Base-by-base conservation (phyloP, 495 filamentous ascomycete species). In the Immersiella caudata region DNA sequence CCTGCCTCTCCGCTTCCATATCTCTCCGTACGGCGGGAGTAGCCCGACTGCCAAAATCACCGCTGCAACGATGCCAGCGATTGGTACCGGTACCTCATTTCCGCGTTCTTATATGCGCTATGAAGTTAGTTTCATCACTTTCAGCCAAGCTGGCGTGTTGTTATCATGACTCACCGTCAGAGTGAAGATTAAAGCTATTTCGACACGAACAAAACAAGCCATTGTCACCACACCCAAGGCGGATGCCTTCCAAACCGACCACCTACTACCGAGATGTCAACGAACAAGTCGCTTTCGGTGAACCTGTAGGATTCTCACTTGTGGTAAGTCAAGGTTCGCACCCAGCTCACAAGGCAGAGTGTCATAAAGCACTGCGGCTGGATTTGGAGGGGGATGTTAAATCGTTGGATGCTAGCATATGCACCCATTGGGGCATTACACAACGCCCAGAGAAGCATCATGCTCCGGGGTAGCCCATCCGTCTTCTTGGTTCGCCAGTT, bases 401-500 rank as follows among this genome's bases (percentile, higher is more conserved):
- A 91, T 67, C 88, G 81, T 81, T 93, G 79, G 14, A 75, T 73
- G 12, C 81, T 68, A 12, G 79, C 74, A 50, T 83, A 84, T 11
- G 75, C 74, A 20, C 79, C 80, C 51, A 84, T 80, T 0, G 84
- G 81, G 11, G 81, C 75, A 58, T 79, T 83, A 67, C 89, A 89
- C 33, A 83, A 73, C 24, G 88, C 88, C 90, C 90, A 93, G 1
- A 93, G 74, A 63, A 92, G 87, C 85, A 92, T 88, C 90, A 93
- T 93, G 18, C 79, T 67, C 0, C 83, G 86, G 5, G 91, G 91
- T 0, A 93, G 80, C 0, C 91, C 91, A 50, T 92, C 88, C 0
- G 91, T 93, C 59, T 84, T 84, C 70, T 93, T 93, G 12, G 78
- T 81, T 11, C 81, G 79, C 83, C 86, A 91, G 74, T 91, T 93